These are phyloP conservation scores for Alternaria sp. DNA, from an alignment of 2,329 filamentous ascomycete genomes.

Conservation along the genomic window DNA sequence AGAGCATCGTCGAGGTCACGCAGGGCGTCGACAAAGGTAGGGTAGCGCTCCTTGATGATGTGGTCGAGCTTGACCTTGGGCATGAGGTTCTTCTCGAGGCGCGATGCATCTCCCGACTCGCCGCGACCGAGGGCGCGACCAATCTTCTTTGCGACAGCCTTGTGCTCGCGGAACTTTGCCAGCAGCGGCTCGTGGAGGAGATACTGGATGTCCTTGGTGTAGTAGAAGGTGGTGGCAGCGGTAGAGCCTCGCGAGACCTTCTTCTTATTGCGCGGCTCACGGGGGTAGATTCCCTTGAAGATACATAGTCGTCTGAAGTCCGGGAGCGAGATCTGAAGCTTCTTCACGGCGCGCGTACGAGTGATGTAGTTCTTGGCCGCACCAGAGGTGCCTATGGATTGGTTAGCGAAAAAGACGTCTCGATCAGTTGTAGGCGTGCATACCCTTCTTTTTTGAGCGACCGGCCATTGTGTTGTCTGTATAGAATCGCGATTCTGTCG, in stretches of 20 bases:
- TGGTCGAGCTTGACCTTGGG: conserved; percentile 92
- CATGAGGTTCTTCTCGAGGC: conserved; percentile 89
- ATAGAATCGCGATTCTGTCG: conserved; percentile 8
- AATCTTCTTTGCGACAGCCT: conserved; percentile 97
- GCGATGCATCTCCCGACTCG: conserved; percentile 86
- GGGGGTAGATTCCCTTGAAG: conserved; percentile 98
- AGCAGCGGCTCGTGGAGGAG: conserved; percentile 95
- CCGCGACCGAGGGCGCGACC: conserved; percentile 88
- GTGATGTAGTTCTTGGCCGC: conserved; percentile 99
- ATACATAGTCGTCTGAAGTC: conserved; percentile 99
- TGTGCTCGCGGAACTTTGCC: conserved; percentile 95
- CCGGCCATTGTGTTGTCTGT: conserved; percentile 41
- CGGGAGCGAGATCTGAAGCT: conserved; percentile 94
- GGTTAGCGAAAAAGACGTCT: conserved; percentile 24
- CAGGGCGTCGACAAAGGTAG: conserved; percentile 92
- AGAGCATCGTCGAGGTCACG: conserved; percentile 95
- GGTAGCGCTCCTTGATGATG: conserved; percentile 97
- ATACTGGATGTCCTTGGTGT: conserved; percentile 97
- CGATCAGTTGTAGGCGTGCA: conserved; percentile 10
- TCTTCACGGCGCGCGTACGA: conserved; percentile 93
- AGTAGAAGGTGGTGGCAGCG: conserved; percentile 89
- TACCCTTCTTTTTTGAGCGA: conserved; percentile 69
- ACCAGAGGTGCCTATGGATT: conserved; percentile 73
- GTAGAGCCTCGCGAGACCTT: conserved; percentile 93
- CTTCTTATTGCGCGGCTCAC: conserved; percentile 95